Evolutionary conservation across 495 filamentous ascomycete genomes (phyloP).

Genomic region (Choiromyces venosus): DNA sequence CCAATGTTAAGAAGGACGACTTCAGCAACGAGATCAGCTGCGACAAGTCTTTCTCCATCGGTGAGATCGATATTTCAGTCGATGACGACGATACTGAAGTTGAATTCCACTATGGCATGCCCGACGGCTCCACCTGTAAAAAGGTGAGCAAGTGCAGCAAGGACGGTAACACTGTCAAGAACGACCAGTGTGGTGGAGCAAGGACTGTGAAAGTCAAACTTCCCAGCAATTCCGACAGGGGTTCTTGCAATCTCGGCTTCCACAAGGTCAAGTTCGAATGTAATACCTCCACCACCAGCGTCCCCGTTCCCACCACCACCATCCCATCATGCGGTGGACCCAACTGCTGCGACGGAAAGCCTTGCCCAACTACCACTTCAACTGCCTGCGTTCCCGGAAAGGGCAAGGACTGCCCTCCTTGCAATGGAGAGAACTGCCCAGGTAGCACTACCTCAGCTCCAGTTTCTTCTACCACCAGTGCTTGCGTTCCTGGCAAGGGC

Average conservation of each 20-base stretch:
- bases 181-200: slow-evolving; percentile 88
- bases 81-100: slow-evolving; percentile 64
- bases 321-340: slow-evolving; percentile 30
- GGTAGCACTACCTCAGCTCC: slow-evolving; percentile 12
- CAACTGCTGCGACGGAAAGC: slow-evolving; percentile 23
- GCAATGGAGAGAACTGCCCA: neutral
- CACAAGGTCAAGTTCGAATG: slow-evolving; percentile 79
- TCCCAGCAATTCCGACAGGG: slow-evolving; percentile 54
- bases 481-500: slow-evolving; percentile 23
- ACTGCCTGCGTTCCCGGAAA: slow-evolving; percentile 27
- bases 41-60: slow-evolving; percentile 66
- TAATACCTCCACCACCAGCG: slow-evolving; percentile 49
- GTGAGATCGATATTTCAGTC: slow-evolving; percentile 62
- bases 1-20: slow-evolving; percentile 48
- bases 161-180: slow-evolving; percentile 62
- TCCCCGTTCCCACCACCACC: slow-evolving; percentile 38
- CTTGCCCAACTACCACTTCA: slow-evolving; percentile 32
- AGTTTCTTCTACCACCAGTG: slow-evolving; percentile 28
- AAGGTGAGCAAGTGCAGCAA: slow-evolving; percentile 60
- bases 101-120: slow-evolving; percentile 78
- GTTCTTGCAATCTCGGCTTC: slow-evolving; percentile 64
- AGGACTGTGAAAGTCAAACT: slow-evolving; percentile 70
- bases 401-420: slow-evolving; percentile 9
- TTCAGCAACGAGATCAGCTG: slow-evolving; percentile 46
- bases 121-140: slow-evolving; percentile 70